Evolutionary conservation across 2,329 filamentous ascomycete species (phyloP), one percentile per base, ranked within the genome.

Genomic region (Fusarium napiforme): DNA sequence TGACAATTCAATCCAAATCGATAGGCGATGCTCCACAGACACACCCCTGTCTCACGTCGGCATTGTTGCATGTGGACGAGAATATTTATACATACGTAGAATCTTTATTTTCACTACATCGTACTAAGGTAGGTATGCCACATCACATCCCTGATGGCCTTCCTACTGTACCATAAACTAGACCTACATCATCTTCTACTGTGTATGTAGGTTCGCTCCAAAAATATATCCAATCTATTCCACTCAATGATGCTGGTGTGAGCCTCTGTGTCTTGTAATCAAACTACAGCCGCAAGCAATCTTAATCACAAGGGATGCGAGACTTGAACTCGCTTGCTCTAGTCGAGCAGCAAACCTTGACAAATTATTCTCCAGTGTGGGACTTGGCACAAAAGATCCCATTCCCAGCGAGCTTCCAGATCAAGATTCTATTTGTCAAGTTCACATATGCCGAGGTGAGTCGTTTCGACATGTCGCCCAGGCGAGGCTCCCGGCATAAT

Each of bases 381-480:
- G 45, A 65, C 64, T 50, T 45, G 14, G 32, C n/a, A 60, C 50
- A 50, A 66, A 66, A 60, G 53, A 45, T 43, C 50, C 61, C 45
- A 60, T 34, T 45, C 26, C 19, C 28, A 49, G 32, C 42, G 37
- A 68, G 56, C 64, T 68, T 68, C 65, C 65, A 46, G 23, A 63
- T 68, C 64, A 43, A 68, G 64, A 63, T 68, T 39, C n/a, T 30
- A 56, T 68, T 53, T 62, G 47, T 68, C 64, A 63, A 63, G 57
- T 63, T 68, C 61, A 56, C 65, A 47, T 36, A 43, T 56, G 40
- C 65, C 65, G 64, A 69, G 64, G 64, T 40, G 36, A 32, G 23
- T 61, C 12, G 37, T 46, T 63, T 47, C 42, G 39, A 47, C 49
- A 61, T 52, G 40, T 34, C 39, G 42, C 32, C n/a, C 39, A 39